Base-by-base conservation (phyloP, 768 basidiomycete genomes). In the Ramaria rubella region DNA sequence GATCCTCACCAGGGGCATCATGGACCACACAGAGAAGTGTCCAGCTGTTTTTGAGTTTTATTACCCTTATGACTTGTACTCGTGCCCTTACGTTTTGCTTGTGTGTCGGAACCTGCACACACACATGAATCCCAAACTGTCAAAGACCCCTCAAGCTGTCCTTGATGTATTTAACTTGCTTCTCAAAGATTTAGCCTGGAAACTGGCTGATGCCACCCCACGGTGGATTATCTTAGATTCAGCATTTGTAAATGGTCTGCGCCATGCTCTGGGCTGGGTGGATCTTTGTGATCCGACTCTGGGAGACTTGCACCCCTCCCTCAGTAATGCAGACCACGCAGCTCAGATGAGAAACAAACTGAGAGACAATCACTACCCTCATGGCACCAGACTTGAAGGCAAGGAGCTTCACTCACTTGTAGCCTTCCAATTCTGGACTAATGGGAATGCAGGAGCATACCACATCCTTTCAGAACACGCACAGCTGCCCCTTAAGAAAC, bases 171-270 rank as follows among this genome's bases (percentile, higher is more conserved):
- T 67, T 12, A 7, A 45, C 14, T 45, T 51, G 3, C 27, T 68
- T 11, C 42, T 69, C 4, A 42, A 50, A 3, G 36, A 52, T 4
- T 44, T 69, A 38, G 61, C 56, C 9, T 69, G 68, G 68, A 62
- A 63, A 52, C 63, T 69, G 0, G 64, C 65, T 0, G 67, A 69
- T 54, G 63, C 64, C 14, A 69, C 68, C 11, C 68, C 68, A 17
- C 57, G 62, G n/a, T 60, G 60, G n/a, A 60, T 67, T 12, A 42
- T 67, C 36, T 33, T 64, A 8, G 63, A 69, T 36, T 62, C 61
- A 9, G 65, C 61, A 1, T 69, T 69, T 45, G 63, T 67, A 40
- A 8, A 14, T 5, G 49, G 50, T 8, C 49, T 64, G 12, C 63
- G 60, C 0, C 12, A 55, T 11, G n/a, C 43, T 9, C 58, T 68